phyloP scores from a whole-genome alignment of 306 rosid species.

The Neltuma alba region DNA sequence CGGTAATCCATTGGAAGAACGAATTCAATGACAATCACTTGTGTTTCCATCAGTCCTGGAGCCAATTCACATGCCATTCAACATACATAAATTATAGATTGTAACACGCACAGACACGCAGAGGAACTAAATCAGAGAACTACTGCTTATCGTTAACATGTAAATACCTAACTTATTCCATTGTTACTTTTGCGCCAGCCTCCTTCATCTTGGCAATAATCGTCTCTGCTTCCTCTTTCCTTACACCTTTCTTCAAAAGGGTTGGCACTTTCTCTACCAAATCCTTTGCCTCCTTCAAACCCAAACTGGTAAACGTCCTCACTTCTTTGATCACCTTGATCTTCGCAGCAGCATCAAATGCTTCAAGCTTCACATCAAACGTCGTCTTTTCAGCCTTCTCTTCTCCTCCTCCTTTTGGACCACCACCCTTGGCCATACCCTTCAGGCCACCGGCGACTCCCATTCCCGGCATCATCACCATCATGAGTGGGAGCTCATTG shows the following conservation, averaged over 20 bases:
- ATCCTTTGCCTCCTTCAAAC: conserved; percentile 97
- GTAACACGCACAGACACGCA: background rate
- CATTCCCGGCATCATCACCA: conserved; percentile 88
- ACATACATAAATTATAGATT: background rate
- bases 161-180: conserved; percentile 70
- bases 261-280: conserved; percentile 92
- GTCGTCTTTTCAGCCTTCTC: conserved; percentile 80
- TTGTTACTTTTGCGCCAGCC: conserved; percentile 81
- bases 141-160: background rate
- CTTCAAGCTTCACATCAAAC: conserved; percentile 87
- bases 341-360: conserved; percentile 75
- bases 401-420: conserved; percentile 51
- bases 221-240: conserved; percentile 83
- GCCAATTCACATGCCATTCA: background rate
- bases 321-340: conserved; percentile 95
- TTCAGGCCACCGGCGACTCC: conserved; percentile 53
- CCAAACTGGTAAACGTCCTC: conserved; percentile 82
- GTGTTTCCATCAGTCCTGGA: background rate
- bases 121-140: background rate
- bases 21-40: conserved; percentile 1
- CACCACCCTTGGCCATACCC: conserved; percentile 51
- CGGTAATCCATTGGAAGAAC: background rate
- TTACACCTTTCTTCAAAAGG: conserved; percentile 86
- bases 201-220: conserved; percentile 88
- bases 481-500: conserved; percentile 78